Evolutionary conservation across 2,329 filamentous ascomycete genomes (phyloP).

Genomic region (Cytospora leucostoma): DNA sequence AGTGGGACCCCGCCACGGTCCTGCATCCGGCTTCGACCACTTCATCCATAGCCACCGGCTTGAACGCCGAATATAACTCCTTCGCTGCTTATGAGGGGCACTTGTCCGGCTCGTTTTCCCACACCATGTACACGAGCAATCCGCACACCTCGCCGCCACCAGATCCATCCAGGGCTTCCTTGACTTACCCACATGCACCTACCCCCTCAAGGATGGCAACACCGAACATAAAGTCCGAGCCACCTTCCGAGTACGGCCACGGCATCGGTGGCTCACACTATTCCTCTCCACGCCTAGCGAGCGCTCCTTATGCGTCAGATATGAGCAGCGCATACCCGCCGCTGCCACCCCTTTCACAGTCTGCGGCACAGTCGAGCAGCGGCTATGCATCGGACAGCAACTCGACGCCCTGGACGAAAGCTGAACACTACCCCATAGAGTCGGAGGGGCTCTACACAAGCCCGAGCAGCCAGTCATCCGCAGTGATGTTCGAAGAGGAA

Average conservation of each 20-base stretch:
- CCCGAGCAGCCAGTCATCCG: constrained; percentile 26
- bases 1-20: constrained; percentile 46
- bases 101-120: constrained; percentile 39
- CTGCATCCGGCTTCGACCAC: constrained; percentile 45
- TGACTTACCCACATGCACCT: constrained; percentile 36
- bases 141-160: constrained; percentile 31
- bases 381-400: constrained; percentile 43
- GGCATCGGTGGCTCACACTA: constrained; percentile 43
- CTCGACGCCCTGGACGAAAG: constrained; percentile 42
- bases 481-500: constrained; percentile 32
- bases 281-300: constrained; percentile 43
- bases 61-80: constrained; percentile 53
- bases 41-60: constrained; percentile 46
- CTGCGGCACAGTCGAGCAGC: constrained; percentile 31
- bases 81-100: constrained; percentile 50
- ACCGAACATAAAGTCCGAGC: constrained; percentile 45
- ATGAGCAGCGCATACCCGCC: constrained; percentile 31
- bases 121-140: constrained; percentile 47
- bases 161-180: constrained; percentile 36
- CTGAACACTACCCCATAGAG: constrained; percentile 41
- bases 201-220: constrained; percentile 31
- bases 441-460: constrained; percentile 33
- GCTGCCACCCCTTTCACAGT: constrained; percentile 12
- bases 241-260: constrained; percentile 39
- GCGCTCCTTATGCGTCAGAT: constrained; percentile 37